Conservation (phyloP, 2,329 filamentous ascomycete genomes). For the Nannizzia gypsea region DNA sequence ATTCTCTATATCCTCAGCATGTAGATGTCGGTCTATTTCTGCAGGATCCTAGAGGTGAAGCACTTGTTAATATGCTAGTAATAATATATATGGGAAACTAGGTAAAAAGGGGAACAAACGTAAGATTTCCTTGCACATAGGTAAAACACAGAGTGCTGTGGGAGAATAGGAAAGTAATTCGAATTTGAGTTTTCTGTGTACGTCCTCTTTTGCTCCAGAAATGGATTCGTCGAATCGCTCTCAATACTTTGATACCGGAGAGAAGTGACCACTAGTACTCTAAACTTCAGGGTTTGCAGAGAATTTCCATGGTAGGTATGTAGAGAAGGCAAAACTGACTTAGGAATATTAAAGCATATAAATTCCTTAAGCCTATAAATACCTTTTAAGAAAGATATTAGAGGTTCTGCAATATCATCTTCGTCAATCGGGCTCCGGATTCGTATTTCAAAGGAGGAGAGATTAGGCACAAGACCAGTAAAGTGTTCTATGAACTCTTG, state of each 20-base stretch:
- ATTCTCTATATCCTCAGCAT: constrained; percentile 3
- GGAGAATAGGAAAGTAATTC: background rate
- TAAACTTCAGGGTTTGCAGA: constrained; percentile 1
- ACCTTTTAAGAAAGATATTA: background rate
- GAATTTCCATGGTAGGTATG: background rate
- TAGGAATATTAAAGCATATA: background rate
- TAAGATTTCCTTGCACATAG: background rate
- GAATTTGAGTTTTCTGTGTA: background rate
- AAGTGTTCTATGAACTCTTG: constrained; percentile 2
- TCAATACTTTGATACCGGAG: background rate
- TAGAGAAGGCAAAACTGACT: constrained; percentile 3
- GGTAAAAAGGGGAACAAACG: background rate
- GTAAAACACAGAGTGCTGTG: background rate
- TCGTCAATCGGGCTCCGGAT: background rate
- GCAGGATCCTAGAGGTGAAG: background rate
- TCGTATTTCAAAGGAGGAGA: constrained; percentile 4
- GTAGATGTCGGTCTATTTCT: constrained; percentile 4
- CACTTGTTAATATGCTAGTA: background rate
- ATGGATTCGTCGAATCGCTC: background rate
- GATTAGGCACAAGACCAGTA: background rate
- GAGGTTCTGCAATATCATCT: background rate
- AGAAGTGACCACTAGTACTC: background rate
- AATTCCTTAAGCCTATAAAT: background rate
- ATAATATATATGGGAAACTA: background rate
- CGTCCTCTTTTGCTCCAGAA: background rate